These are phyloP conservation scores for Rhodotorula babjevae DNA, from an alignment of 768 basidiomycete species.

Conservation along the genomic window DNA sequence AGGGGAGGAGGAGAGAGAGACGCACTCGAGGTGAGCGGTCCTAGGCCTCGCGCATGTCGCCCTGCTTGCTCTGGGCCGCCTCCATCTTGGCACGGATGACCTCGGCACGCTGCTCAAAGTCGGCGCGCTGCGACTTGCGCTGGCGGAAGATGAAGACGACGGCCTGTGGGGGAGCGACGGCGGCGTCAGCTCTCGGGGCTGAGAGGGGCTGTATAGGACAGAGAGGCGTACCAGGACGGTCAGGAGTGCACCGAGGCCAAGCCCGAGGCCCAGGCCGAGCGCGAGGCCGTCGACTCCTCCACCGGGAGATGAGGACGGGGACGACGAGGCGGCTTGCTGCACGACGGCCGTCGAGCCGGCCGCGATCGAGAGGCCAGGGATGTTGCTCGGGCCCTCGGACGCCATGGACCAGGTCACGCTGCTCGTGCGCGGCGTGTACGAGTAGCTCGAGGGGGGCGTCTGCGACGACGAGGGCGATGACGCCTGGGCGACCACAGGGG, in stretches of 20 bases:
- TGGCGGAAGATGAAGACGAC: conserved; percentile 5
- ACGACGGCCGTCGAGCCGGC: background rate
- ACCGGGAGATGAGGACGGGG: background rate
- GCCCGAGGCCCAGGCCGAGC: conserved; percentile 12
- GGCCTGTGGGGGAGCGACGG: background rate
- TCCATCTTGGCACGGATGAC: conserved; percentile 2
- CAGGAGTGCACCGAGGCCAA: conserved; percentile 1
- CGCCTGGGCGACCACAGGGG: background rate
- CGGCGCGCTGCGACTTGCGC: background rate
- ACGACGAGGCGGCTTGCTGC: background rate
- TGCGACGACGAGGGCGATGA: background rate
- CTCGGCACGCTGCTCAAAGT: conserved; percentile 18
- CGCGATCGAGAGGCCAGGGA: conserved; percentile 13
- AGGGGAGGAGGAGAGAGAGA: too few relatives aligned
- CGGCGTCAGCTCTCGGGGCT: background rate
- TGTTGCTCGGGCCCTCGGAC: conserved; percentile 5
- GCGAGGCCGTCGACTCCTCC: background rate
- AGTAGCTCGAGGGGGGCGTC: background rate
- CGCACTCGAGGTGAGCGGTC: background rate
- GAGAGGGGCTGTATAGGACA: background rate
- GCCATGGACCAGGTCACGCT: background rate
- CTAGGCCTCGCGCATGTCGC: background rate
- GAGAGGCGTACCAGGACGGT: conserved; percentile 4
- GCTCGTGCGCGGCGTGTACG: background rate
- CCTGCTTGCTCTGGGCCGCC: too few relatives aligned